Conservation (phyloP, 139 green algal species). For the Tetraselmis chui region DNA sequence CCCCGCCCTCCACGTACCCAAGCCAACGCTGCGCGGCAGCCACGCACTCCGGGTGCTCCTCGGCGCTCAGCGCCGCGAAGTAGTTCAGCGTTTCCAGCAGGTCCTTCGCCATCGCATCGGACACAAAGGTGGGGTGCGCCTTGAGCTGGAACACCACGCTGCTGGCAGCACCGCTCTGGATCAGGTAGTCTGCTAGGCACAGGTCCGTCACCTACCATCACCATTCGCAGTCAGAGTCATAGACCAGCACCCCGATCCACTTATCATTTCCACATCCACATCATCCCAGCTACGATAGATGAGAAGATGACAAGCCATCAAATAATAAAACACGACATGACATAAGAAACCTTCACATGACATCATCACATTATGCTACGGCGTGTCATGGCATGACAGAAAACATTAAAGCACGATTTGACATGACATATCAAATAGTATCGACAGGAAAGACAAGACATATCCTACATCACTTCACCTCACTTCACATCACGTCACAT, state of each 20-base stretch:
- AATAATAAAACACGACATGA: too few relatives aligned
- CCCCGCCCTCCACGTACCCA: conserved; percentile 2
- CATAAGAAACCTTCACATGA: too few relatives aligned
- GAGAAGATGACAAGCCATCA: too few relatives aligned
- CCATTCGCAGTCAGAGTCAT: conserved; percentile 35
- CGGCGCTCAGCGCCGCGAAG: conserved; percentile 1
- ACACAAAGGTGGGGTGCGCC: conserved; percentile 31
- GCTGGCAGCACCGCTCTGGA: conserved; percentile 13
- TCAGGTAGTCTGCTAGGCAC: conserved; percentile 19
- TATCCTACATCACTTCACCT: too few relatives aligned
- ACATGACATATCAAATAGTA: too few relatives aligned
- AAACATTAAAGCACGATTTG: too few relatives aligned
- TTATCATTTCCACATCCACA: neutral
- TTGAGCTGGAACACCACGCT: conserved; percentile 20
- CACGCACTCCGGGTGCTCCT: neutral
- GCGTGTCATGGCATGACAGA: too few relatives aligned
- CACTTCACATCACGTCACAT: too few relatives aligned
- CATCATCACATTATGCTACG: too few relatives aligned
- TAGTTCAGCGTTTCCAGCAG: conserved; percentile 4
- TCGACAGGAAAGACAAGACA: too few relatives aligned
- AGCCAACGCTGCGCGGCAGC: conserved; percentile 12
- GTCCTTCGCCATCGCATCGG: conserved; percentile 26
- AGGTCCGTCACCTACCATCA: conserved; percentile 7
- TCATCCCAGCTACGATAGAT: too few relatives aligned
- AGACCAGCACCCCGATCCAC: conserved; percentile 20